phyloP scores from a whole-genome alignment of 2,329 filamentous ascomycete genomes.

The Pseudogymnoascus sp. region DNA sequence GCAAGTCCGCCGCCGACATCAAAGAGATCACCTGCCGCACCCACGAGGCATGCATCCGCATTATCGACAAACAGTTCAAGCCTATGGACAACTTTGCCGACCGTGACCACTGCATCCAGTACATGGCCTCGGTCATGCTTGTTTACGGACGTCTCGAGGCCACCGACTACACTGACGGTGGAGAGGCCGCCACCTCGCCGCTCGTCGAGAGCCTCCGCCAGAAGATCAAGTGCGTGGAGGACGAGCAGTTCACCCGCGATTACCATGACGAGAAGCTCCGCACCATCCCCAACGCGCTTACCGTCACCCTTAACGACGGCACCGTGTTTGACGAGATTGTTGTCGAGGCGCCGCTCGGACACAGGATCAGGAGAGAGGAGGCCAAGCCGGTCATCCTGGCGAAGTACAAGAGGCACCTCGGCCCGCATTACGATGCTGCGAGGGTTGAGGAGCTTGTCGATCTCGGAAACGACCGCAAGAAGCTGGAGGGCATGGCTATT shows the following conservation, averaged over 20 bases:
- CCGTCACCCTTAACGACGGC: constrained; percentile 89
- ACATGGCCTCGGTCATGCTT: constrained; percentile 97
- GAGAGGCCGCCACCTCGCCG: constrained; percentile 81
- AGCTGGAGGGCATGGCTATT: constrained; percentile 71
- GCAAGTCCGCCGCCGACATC: constrained; percentile 90
- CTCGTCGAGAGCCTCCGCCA: constrained; percentile 86
- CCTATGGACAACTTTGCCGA: constrained; percentile 99
- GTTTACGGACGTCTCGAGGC: constrained; percentile 89
- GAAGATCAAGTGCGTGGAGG: constrained; percentile 94
- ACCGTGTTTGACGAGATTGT: constrained; percentile 83
- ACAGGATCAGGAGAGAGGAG: constrained; percentile 84
- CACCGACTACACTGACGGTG: constrained; percentile 85
- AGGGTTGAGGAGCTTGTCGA: constrained; percentile 77
- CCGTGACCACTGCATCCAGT: constrained; percentile 98
- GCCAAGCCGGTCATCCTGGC: constrained; percentile 93
- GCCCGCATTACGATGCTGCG: constrained; percentile 68
- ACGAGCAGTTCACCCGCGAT: constrained; percentile 86
- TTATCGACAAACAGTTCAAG: constrained; percentile 99
- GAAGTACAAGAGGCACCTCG: constrained; percentile 91
- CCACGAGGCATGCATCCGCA: constrained; percentile 95
- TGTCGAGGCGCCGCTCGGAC: constrained; percentile 89
- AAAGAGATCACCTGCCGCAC: constrained; percentile 89
- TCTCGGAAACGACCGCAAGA: constrained; percentile 65
- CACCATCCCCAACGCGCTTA: constrained; percentile 95
- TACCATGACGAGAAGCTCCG: constrained; percentile 92